Conservation (phyloP, 805 yeast genomes). For the Geotrichum ghanense region DNA sequence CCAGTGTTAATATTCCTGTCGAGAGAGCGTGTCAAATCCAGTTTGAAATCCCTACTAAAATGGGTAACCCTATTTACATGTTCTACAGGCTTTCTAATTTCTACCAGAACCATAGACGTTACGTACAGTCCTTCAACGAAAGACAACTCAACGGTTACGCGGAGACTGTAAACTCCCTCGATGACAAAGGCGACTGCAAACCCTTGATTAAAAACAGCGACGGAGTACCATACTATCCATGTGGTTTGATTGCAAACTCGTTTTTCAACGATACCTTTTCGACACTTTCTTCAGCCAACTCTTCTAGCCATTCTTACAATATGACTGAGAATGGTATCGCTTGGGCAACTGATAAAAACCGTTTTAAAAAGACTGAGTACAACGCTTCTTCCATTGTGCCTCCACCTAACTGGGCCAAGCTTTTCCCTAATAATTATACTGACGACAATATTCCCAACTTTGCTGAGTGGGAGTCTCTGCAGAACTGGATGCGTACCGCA, state of each 20-base stretch:
- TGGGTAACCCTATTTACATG: constrained; percentile 60
- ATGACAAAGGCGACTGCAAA: constrained; percentile 41
- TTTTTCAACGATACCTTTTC: constrained; percentile 79
- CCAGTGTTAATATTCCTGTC: constrained; percentile 23
- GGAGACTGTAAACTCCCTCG: constrained; percentile 39
- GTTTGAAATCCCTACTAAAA: constrained; percentile 60
- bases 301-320: constrained; percentile 21
- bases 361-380: constrained; percentile 66
- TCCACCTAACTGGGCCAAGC: constrained; percentile 81
- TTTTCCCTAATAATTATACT: constrained; percentile 80
- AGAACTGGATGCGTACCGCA: constrained; percentile 98
- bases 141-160: constrained; percentile 73
- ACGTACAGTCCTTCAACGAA: constrained; percentile 75
- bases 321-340: constrained; percentile 57
- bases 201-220: constrained; percentile 44
- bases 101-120: constrained; percentile 89
- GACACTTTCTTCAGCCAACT: constrained; percentile 23
- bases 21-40: constrained; percentile 46
- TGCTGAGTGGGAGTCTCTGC: constrained; percentile 68
- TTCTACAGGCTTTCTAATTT: constrained; percentile 86
- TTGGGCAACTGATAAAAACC: constrained; percentile 68
- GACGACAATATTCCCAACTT: constrained; percentile 68
- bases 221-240: constrained; percentile 74
- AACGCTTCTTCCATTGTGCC: constrained; percentile 66
- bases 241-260: constrained; percentile 92